Base-by-base conservation (phyloP, 805 yeast genomes). In the Groenewaldozyma tartarivorans region DNA sequence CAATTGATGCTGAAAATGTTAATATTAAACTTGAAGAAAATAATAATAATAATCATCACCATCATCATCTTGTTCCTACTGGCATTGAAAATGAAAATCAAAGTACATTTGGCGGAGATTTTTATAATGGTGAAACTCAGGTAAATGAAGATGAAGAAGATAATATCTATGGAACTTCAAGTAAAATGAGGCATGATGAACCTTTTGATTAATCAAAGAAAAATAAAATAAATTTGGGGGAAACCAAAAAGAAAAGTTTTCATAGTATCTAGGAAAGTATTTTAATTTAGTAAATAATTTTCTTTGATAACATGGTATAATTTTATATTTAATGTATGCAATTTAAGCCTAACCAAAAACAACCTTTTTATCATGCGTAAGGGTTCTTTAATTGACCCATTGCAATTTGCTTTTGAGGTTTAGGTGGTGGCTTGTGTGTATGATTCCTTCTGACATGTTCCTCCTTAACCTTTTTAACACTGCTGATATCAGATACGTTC, bases 341-440 rank as follows among this genome's bases (percentile, higher is more conserved):
- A n/a, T n/a, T n/a, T n/a, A n/a, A n/a, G n/a, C n/a, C n/a, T n/a
- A n/a, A n/a, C n/a, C n/a, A n/a, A n/a, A n/a, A n/a, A n/a, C n/a
- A n/a, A n/a, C n/a, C n/a, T n/a, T n/a, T n/a, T n/a, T n/a, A 5
- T 24, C 39, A 42, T 9, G 20, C 18, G 22, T 40, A 41, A 3
- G 47, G 47, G 31, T 43, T 44, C 20, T 40, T 40, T 11, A 43
- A 22, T 18, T 40, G 44, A 20, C 47, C 44, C 44, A 43, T 36
- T n/a, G 40, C 40, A 26, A 42, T 39, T 20, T 30, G 35, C 33
- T 41, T 41, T 17, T 16, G 37, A 4, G 38, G 44, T 19, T 42
- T 42, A 3, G 43, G 2, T 4, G 48, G 48, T 5, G 48, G 48
- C 36, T 39, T 42, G 36, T 45, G 48, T n/a, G 42, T 20, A 27